phyloP scores from a whole-genome alignment of 176 grass and related monocot species.

The Cymbopogon citratus region DNA sequence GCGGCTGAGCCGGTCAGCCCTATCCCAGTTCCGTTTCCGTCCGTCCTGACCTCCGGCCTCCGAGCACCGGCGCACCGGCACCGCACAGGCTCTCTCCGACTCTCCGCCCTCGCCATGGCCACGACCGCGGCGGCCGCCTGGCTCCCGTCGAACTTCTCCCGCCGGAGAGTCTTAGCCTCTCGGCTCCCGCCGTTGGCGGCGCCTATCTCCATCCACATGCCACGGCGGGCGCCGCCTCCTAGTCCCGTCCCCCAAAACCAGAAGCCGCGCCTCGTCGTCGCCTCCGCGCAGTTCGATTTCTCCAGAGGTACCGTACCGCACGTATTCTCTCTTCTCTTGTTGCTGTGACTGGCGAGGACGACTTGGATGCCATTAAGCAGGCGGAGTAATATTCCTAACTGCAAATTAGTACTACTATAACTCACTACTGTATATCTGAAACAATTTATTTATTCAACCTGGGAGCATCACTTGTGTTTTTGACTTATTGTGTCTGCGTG shows the following conservation, averaged over 20 bases:
- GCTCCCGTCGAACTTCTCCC: neutral
- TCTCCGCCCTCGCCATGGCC: neutral
- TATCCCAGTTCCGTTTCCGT: too few relatives aligned
- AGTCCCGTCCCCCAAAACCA: neutral
- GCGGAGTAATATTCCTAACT: neutral
- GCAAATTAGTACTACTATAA: neutral
- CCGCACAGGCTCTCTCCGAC: neutral
- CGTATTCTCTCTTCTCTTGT: neutral
- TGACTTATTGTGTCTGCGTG: neutral
- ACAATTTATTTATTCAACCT: neutral
- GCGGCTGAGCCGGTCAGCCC: too few relatives aligned
- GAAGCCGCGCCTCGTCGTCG: conserved; percentile 33
- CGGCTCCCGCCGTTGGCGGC: neutral
- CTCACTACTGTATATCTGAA: neutral
- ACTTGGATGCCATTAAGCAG: neutral
- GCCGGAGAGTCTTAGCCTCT: neutral
- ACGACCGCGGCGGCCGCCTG: neutral
- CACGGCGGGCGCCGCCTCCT: neutral
- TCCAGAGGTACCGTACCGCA: conserved; percentile 36
- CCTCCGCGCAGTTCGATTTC: conserved; percentile 52
- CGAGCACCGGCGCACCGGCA: too few relatives aligned
- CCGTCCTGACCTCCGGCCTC: neutral
- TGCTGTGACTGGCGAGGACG: neutral
- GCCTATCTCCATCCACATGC: neutral
- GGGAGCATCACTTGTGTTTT: neutral